These are phyloP conservation scores for Bimuria novae-zelandiae DNA, from an alignment of 2,329 filamentous ascomycete species.

Conservation along the genomic window DNA sequence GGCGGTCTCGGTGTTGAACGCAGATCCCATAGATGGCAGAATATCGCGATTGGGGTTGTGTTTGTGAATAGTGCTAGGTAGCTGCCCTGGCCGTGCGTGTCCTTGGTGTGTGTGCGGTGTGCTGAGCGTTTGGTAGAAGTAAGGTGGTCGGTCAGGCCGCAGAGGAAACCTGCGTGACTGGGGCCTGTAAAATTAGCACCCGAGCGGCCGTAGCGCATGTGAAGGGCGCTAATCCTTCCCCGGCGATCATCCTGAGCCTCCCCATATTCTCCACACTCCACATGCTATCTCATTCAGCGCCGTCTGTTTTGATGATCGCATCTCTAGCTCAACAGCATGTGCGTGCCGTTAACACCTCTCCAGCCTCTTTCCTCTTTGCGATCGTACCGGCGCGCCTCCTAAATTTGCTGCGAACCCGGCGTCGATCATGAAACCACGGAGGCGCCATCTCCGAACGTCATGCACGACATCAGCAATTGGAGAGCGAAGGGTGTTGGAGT, in stretches of 20 bases:
- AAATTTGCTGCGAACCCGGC: background rate
- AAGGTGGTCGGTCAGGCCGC: background rate
- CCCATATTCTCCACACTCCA: constrained; percentile 1
- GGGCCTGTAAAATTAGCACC: constrained; percentile 4
- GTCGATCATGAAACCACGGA: background rate
- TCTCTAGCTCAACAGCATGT: background rate
- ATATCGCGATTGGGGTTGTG: constrained; percentile 26
- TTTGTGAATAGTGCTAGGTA: constrained; percentile 35
- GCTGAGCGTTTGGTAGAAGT: constrained; percentile 20
- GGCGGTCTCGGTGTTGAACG: constrained; percentile 40
- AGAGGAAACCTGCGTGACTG: background rate
- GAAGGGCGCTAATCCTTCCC: background rate
- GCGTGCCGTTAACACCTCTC: background rate
- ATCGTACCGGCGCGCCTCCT: background rate
- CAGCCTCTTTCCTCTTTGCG: background rate
- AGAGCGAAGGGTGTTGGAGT: constrained; percentile 2
- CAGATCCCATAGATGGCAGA: constrained; percentile 53
- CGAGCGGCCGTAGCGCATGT: background rate
- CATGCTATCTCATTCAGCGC: background rate
- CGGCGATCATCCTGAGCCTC: background rate
- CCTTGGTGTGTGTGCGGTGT: constrained; percentile 21
- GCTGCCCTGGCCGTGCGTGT: constrained; percentile 31
- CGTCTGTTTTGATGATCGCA: background rate
- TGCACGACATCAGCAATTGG: constrained; percentile 3
- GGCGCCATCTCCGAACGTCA: constrained; percentile 1